Conservation (phyloP, 768 basidiomycete genomes). For the Naganishia vaughanmartiniae region DNA sequence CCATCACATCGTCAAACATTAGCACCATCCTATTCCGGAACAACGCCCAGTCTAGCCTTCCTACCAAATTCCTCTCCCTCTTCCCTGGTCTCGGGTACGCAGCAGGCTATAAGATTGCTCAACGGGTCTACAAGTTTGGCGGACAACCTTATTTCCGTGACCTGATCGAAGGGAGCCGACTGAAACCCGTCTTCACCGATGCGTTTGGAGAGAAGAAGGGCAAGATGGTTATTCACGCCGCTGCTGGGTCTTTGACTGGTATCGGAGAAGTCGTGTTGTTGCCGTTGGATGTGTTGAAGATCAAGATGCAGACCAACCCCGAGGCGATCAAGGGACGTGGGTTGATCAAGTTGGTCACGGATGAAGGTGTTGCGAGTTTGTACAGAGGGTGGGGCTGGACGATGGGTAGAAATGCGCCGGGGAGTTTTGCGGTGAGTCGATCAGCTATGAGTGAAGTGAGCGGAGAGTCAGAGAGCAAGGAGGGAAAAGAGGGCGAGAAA, state of each 20-base stretch:
- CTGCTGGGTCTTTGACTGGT: slow-evolving; percentile 71
- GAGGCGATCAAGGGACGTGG: slow-evolving; percentile 96
- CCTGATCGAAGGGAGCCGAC: slow-evolving; percentile 59
- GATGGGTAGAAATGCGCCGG: slow-evolving; percentile 94
- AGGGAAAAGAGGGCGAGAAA: background rate
- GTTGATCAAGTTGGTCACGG: slow-evolving; percentile 78
- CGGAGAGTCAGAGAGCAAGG: background rate
- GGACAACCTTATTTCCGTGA: slow-evolving; percentile 98
- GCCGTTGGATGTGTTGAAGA: slow-evolving; percentile 93
- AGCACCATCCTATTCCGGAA: slow-evolving; percentile 85
- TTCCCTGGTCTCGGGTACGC: slow-evolving; percentile 94
- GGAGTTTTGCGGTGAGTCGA: slow-evolving; percentile 78
- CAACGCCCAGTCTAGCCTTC: slow-evolving; percentile 65
- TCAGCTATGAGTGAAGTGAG: background rate
- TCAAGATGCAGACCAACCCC: slow-evolving; percentile 93
- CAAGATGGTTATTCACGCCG: slow-evolving; percentile 91
- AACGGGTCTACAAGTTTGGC: slow-evolving; percentile 95
- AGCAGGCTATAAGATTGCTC: slow-evolving; percentile 93
- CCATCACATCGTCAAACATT: slow-evolving; percentile 57
- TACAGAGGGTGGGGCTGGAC: slow-evolving; percentile 99
- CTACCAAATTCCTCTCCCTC: slow-evolving; percentile 75
- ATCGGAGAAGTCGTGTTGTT: slow-evolving; percentile 99
- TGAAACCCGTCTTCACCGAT: slow-evolving; percentile 75
- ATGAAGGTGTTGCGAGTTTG: slow-evolving; percentile 78
- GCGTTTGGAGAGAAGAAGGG: slow-evolving; percentile 91